Percentiles rank a stretch among this genome's conserved stretches.
phyloP scores from a whole-genome alignment of 495 filamentous ascomycete genomes.

The Hypoxylon lienhwacheense region DNA sequence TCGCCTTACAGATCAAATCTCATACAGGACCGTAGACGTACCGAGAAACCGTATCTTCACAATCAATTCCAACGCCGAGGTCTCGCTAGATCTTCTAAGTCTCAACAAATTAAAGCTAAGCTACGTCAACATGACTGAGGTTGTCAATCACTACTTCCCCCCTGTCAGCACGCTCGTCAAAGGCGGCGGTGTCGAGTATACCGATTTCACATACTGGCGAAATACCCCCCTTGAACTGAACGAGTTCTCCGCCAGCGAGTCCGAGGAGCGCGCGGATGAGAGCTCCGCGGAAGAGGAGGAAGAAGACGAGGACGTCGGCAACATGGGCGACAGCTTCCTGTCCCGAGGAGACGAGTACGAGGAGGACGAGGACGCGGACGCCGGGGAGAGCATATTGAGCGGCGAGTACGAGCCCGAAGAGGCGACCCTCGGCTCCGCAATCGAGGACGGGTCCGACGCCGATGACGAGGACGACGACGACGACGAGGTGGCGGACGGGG shows the following conservation, averaged over 20 bases:
- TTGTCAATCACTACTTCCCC: constrained; percentile 97
- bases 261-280: constrained; percentile 56
- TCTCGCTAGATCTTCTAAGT: constrained; percentile 85
- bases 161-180: constrained; percentile 74
- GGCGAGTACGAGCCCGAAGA: constrained; percentile 46
- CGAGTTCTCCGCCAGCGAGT: constrained; percentile 77
- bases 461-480: constrained; percentile 44
- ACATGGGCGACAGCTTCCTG: constrained; percentile 62
- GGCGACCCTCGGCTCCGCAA: constrained; percentile 39
- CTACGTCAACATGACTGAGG: constrained; percentile 93
- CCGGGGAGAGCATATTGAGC: constrained; percentile 44
- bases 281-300: constrained; percentile 49
- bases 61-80: constrained; percentile 97
- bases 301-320: constrained; percentile 51
- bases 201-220: constrained; percentile 87
- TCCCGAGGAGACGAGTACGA: constrained; percentile 57
- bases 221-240: constrained; percentile 72
- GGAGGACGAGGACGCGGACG: constrained; percentile 48
- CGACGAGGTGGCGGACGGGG: constrained; percentile 30
- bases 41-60: constrained; percentile 94
- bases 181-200: constrained; percentile 80
- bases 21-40: constrained; percentile 94
- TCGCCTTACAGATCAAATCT: constrained; percentile 91
- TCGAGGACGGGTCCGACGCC: constrained; percentile 35
- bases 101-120: constrained; percentile 95